phyloP scores from a whole-genome alignment of 768 basidiomycete species.

The Mycena venus region DNA sequence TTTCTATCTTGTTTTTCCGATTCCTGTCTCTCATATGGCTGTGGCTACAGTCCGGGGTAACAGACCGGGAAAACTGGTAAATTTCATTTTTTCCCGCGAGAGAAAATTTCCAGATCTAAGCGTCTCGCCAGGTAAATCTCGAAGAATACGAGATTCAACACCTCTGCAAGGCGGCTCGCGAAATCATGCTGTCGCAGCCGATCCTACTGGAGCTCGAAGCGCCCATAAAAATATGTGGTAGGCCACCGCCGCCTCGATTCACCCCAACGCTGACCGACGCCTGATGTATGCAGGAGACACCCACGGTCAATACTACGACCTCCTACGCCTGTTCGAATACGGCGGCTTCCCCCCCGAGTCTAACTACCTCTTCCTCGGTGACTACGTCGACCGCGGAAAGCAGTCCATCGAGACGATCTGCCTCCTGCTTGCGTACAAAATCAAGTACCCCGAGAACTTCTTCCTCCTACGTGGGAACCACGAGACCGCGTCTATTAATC shows the following conservation, averaged over 20 bases:
- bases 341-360: conserved; percentile 92
- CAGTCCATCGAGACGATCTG: conserved; percentile 32
- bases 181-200: conserved; percentile 89
- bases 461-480: conserved; percentile 90
- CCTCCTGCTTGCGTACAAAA: conserved; percentile 27
- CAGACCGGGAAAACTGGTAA: conserved; percentile 86
- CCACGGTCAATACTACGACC: conserved; percentile 89
- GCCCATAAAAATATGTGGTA: conserved; percentile 90
- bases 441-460: conserved; percentile 85
- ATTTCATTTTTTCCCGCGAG: too few relatives aligned
- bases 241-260: conserved; percentile 37
- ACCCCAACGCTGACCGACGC: neutral
- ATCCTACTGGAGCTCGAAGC: conserved; percentile 73
- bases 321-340: conserved; percentile 87
- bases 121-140: too few relatives aligned
- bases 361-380: conserved; percentile 89
- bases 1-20: conserved; percentile 10
- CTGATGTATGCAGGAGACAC: conserved; percentile 74
- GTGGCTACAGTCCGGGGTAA: conserved; percentile 77
- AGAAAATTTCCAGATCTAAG: too few relatives aligned
- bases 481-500: conserved; percentile 88
- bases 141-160: conserved; percentile 90
- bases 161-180: conserved; percentile 85
- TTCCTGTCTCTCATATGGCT: conserved; percentile 18
- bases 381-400: conserved; percentile 44